Base-by-base conservation (phyloP, 148 eudicot species). In the Vaccinium macrocarpon region DNA sequence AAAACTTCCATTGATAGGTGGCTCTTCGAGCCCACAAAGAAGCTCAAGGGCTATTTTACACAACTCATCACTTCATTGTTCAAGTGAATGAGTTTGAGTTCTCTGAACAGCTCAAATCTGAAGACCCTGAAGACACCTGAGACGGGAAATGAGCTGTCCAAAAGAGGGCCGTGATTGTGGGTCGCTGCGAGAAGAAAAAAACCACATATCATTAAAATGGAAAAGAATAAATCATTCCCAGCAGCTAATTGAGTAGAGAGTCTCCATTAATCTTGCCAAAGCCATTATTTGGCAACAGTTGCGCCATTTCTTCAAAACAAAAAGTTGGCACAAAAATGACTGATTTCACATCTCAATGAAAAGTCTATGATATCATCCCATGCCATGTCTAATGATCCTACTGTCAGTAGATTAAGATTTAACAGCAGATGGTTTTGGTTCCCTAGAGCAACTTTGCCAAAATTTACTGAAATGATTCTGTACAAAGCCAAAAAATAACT, bases 111-210 rank as follows among this genome's bases (percentile, higher is more conserved):
- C 83, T 82, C 91, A 89, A 85, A 86, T 88, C 87, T 88, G 89
- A 72, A 95, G 93, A 82, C 84, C 88, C 87, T 88, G 86, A 53
- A 95, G 93, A 87, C 90, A 82, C 85, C 88, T 97, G 42, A 97
- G 93, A 84, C 99, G 96, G 70, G 88, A 76, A 21, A 97, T 95
- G 81, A 97, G 92, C 88, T 97, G 91, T 57, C 91, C 83, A 81
- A 97, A 97, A 61, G 98, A 91, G 49, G 99, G 99, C 70, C 99
- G 91, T 62, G 80, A 85, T 57, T 91, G 88, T 71, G 96, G 92
- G 76, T 94, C 93, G 64, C 99, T 97, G 93, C 84, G 86, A 23
- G 38, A 86, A 86, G 68, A 78, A 29, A 72, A 29, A 55, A 81
- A 52, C 46, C 25, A 35, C 80, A 49, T 25, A 35, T 73, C 82